Conservation (phyloP, 164 flowering plant genomes). For the Macadamia tetraphylla region DNA sequence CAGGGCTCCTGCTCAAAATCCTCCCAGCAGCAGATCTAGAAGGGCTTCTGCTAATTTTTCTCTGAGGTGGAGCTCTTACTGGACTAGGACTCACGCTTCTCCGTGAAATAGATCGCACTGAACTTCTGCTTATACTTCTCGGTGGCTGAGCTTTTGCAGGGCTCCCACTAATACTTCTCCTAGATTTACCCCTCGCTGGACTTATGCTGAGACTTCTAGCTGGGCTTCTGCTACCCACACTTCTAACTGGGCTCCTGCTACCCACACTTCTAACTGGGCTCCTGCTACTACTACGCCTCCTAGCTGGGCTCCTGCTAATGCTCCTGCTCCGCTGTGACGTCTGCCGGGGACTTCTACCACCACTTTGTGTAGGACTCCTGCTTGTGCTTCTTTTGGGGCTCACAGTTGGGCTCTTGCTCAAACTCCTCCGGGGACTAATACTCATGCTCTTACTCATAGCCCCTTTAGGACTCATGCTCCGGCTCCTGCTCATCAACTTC, state of each 20-base stretch:
- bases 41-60: slow-evolving; percentile 43
- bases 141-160: slow-evolving; percentile 24
- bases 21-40: slow-evolving; percentile 25
- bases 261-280: slow-evolving; percentile 35
- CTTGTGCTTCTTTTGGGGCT: slow-evolving; percentile 42
- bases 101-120: slow-evolving; percentile 17
- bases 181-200: slow-evolving; percentile 25
- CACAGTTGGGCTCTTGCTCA: slow-evolving; percentile 54
- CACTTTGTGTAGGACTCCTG: slow-evolving; percentile 42
- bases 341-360: slow-evolving; percentile 32
- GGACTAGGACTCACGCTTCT: slow-evolving; percentile 32
- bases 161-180: slow-evolving; percentile 42
- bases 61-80: slow-evolving; percentile 18
- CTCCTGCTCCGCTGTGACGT: slow-evolving; percentile 30
- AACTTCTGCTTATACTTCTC: slow-evolving; percentile 41
- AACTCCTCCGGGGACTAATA: slow-evolving; percentile 63
- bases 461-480: slow-evolving; percentile 72
- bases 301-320: slow-evolving; percentile 47
- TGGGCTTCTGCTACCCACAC: slow-evolving; percentile 44
- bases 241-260: slow-evolving; percentile 50
- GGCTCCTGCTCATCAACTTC: slow-evolving; percentile 71
- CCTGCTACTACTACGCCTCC: slow-evolving; percentile 41
- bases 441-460: slow-evolving; percentile 74
- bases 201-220: slow-evolving; percentile 33
- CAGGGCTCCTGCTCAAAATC: slow-evolving; percentile 39